Evolutionary conservation across 2,329 filamentous ascomycete genomes (phyloP), one percentile per base, ranked within the genome.

Genomic region (Boeremia exigua): DNA sequence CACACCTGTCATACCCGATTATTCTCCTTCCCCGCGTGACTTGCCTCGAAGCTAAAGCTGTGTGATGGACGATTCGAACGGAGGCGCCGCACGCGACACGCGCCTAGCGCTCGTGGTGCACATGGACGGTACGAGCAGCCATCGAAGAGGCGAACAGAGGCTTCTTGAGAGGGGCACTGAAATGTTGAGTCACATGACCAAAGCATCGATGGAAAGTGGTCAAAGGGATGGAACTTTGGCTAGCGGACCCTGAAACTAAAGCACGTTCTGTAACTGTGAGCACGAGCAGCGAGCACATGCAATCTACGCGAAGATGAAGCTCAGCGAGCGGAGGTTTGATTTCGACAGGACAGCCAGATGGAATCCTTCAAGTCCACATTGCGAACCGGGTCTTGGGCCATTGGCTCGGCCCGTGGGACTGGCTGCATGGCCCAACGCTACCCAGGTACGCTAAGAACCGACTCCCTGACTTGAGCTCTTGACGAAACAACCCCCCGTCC

Each of bases 401-500:
- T 56, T 48, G 48, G 54, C 43, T 40, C 54, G 54, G 48, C 48
- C 54, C 44, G 54, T 48, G 46, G 29, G 25, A 56, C 48, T 49
- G 48, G 52, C 52, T 47, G 53, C 53, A 51, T 51, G 52, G 52
- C 47, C 53, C 30, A 47, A 47, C 42, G 47, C 52, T 38, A 23
- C 44, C 32, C 47, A 23, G 19, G 19, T 49, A 49, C 29, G 42
- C 42, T 43, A 28, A 40, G 38, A 48, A 59, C 56, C 54, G 49
- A 58, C 60, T 60, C 69, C 69, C 69, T 72, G 69, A 70, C 68
- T 65, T 58, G 56, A 63, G 62, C 55, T 58, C 55, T 50, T 23
- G 48, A 45, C 52, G 52, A 55, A 57, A 58, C 55, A 58, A 36
- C 49, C 56, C 58, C 52, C 61, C 57, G 55, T 61, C 46, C 56